A percentile compares a stretch with the other conserved stretches of the same genome.
Conservation (phyloP, 768 basidiomycete genomes). For the Royoungia palumana region DNA sequence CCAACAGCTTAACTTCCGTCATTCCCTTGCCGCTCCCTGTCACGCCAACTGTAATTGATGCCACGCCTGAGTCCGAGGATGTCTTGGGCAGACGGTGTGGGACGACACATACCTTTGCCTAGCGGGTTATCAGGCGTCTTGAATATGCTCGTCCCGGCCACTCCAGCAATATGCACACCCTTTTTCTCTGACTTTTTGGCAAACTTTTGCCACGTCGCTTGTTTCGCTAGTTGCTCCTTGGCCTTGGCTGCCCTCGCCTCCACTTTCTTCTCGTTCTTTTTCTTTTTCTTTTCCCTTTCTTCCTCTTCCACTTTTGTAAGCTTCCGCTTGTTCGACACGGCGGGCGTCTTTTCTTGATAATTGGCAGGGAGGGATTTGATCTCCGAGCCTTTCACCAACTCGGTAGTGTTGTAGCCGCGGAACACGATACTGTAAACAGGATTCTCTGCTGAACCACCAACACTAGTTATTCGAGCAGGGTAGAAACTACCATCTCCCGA, state of each 20-base stretch:
- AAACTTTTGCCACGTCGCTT: conserved; percentile 91
- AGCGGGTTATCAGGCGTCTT: conserved; percentile 91
- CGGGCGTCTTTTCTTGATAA: conserved; percentile 40
- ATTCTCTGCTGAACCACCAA: conserved; percentile 79
- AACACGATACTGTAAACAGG: conserved; percentile 87
- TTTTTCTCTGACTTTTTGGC: conserved; percentile 94
- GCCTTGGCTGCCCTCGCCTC: conserved; percentile 82
- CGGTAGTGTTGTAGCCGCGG: conserved; percentile 89
- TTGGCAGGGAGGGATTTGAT: conserved; percentile 67
- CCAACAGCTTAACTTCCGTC: conserved; percentile 66
- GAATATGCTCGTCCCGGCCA: conserved; percentile 88
- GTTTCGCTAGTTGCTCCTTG: conserved; percentile 81
- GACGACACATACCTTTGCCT: conserved; percentile 63
- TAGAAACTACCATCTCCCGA: conserved; percentile 84
- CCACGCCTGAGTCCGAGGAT: conserved; percentile 13
- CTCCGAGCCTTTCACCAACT: conserved; percentile 70
- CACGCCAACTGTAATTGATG: conserved; percentile 65
- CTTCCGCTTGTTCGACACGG: conserved; percentile 67
- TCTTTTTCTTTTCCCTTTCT: conserved; percentile 85
- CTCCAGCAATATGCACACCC: conserved; percentile 85
- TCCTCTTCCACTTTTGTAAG: conserved; percentile 77
- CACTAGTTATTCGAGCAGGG: conserved; percentile 81
- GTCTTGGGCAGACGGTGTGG: conserved; percentile 1
- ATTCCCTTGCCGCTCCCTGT: conserved; percentile 88
- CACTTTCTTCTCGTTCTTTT: conserved; percentile 92